Evolutionary conservation across 2,329 filamentous ascomycete genomes (phyloP), one percentile per base, ranked within the genome.

Genomic region (Neurospora sp.): DNA sequence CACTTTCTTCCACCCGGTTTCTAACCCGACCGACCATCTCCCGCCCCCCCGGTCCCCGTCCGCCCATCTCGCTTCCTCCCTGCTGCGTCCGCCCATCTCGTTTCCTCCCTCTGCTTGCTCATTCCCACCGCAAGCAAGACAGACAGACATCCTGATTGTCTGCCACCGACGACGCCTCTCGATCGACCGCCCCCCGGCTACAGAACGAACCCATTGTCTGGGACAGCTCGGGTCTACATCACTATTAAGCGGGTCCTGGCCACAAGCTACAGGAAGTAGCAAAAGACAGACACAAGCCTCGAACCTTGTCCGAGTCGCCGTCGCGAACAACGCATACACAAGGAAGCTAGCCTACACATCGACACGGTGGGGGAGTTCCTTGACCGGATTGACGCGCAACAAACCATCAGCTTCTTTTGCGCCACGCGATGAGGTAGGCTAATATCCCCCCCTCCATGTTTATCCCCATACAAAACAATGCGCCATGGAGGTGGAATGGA

Each of bases 371-470:
- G 46, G 52, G 52, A 33, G 23, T 33, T 58, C 17, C 23, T 33
- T 33, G 52, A 58, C 19, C 23, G 13, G 23, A 58, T 58, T 33
- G 52, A 58, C 52, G 52, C 52, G 52, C 23, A 58, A 58, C 52
- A 17, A 58, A 17, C 23, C 17, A 58, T 33, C 23, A 58, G 52
- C 3, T 58, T 58, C 52, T 9, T 17, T 58, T 58, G 52, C 52
- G 52, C 52, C 52, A 58, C 52, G 73, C 70, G 69, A 75, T 75
- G 73, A 75, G 73, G 74, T 75, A 73, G 38, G 74, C 58, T 58
- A 33, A 17, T 58, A 58, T 17, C 46, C 46, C 23, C 43, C 43
- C 28, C 66, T 19, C 66, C 67, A 38, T 39, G 43, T 66, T 66
- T 58, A 38, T 36, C n/a, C 42, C 33, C 33, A 33, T 33, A 33